These are phyloP conservation scores for Leishmania arabica DNA, from an alignment of 208 protist species.

Conservation along the genomic window DNA sequence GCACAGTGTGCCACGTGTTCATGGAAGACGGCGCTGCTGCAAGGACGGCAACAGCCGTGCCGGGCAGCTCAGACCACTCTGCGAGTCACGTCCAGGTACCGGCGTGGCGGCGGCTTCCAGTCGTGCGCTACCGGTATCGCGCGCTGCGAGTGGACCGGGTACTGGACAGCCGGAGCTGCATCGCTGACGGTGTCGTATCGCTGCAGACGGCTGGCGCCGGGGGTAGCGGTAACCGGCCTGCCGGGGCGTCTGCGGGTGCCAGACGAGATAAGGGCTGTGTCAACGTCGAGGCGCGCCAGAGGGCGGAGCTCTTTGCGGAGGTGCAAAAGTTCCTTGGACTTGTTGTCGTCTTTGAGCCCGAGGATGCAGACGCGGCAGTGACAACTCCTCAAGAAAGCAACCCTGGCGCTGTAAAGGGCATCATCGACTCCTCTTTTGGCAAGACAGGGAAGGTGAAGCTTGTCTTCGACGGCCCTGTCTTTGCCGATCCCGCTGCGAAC, in stretches of 20 bases:
- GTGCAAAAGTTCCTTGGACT: constrained; percentile 78
- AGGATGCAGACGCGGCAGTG: constrained; percentile 6
- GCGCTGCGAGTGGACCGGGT: constrained; percentile 67
- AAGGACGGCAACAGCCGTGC: neutral
- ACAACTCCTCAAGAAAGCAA: neutral
- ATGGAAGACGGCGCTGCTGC: neutral
- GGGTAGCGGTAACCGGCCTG: neutral
- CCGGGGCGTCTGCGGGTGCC: neutral
- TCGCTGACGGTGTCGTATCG: constrained; percentile 65
- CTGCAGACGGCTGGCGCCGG: neutral
- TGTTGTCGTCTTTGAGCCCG: constrained; percentile 41
- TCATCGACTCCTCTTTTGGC: constrained; percentile 81
- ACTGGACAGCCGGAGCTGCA: constrained; percentile 66
- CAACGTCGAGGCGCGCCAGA: constrained; percentile 16
- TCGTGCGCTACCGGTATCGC: constrained; percentile 54
- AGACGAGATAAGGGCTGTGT: neutral
- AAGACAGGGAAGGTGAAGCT: constrained; percentile 83
- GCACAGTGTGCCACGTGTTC: constrained; percentile 43
- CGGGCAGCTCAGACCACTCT: neutral
- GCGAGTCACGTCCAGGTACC: neutral
- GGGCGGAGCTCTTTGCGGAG: constrained; percentile 57
- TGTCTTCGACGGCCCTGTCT: constrained; percentile 54
- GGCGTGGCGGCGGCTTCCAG: constrained; percentile 54
- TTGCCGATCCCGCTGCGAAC: constrained; percentile 20
- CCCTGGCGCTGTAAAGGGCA: constrained; percentile 27